phyloP scores from a whole-genome alignment of 2,329 filamentous ascomycete genomes.

The Plectosphaerella cucumerina region DNA sequence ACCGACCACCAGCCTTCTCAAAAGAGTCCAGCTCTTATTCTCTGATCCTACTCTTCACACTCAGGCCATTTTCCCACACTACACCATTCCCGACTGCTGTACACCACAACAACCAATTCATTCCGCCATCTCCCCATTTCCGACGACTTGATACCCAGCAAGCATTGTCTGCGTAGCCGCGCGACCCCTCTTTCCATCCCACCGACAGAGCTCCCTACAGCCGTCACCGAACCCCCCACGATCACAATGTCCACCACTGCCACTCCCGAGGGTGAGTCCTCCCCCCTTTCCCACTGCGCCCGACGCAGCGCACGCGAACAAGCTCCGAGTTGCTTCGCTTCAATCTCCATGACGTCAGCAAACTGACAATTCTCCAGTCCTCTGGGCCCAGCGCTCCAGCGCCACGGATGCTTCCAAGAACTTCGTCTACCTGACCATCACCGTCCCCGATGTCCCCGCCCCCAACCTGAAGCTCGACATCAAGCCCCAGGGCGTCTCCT shows the following conservation, averaged over 20 bases:
- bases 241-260: slow-evolving; percentile 21
- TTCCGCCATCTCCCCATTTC: no score
- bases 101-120: not conserved
- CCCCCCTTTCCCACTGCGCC: not conserved
- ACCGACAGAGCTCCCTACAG: no score
- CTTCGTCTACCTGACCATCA: slow-evolving; percentile 90
- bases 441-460: slow-evolving; percentile 77
- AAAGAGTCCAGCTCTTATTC: not conserved
- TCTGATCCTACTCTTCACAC: not conserved
- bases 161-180: not conserved
- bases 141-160: not conserved
- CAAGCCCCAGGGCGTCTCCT: slow-evolving; percentile 70
- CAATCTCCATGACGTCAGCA: not conserved
- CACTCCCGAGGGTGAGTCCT: slow-evolving; percentile 26
- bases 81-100: not conserved
- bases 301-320: not conserved
- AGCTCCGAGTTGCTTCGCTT: not conserved
- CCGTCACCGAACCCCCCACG: not conserved
- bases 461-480: slow-evolving; percentile 78
- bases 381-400: slow-evolving; percentile 97
- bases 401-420: slow-evolving; percentile 78
- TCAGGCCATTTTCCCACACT: not conserved
- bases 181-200: slow-evolving; percentile 4
- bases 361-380: slow-evolving; percentile 54
- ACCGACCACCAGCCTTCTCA: slow-evolving; percentile 1